These are phyloP conservation scores for Geranium brycei DNA, from an alignment of 345 rosid genomes.

Conservation along the genomic window DNA sequence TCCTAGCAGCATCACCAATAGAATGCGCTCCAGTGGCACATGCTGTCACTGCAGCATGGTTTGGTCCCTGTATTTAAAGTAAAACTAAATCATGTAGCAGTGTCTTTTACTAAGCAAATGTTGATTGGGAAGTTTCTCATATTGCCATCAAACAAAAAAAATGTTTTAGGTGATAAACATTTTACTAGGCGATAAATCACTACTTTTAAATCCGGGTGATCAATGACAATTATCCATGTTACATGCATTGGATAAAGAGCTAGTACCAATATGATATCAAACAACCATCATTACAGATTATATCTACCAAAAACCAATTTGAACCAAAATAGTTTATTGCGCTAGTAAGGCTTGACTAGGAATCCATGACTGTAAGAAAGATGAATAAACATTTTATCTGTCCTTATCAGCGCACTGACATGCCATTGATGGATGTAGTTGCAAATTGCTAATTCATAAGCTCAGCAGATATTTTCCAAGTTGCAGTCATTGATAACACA, in stretches of 20 bases:
- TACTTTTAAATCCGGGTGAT: not conserved
- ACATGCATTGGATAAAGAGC: not conserved
- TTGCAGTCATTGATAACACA: constrained; percentile 14
- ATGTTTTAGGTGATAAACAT: not conserved
- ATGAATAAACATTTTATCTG: not conserved
- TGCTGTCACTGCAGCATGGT: constrained; percentile 98
- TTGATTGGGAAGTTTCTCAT: not conserved
- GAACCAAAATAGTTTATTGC: constrained; percentile 2
- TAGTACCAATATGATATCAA: not conserved
- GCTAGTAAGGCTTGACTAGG: constrained; percentile 4
- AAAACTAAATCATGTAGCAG: constrained; percentile 9
- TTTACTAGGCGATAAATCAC: not conserved
- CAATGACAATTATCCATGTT: not conserved
- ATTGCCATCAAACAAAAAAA: not conserved
- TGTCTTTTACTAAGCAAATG: constrained; percentile 3
- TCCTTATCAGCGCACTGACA: constrained; percentile 1
- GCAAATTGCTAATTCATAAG: constrained; percentile 6
- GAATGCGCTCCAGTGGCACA: constrained; percentile 99
- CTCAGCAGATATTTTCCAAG: not conserved
- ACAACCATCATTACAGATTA: not conserved
- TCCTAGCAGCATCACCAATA: constrained; percentile 90
- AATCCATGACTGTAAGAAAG: not conserved
- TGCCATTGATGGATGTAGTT: not conserved
- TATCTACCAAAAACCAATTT: not conserved
- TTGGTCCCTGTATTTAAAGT: constrained; percentile 69